Percentiles rank a stretch among this genome's conserved stretches.
Conservation (phyloP, 345 rosid genomes). For the Arabis hirsuta region DNA sequence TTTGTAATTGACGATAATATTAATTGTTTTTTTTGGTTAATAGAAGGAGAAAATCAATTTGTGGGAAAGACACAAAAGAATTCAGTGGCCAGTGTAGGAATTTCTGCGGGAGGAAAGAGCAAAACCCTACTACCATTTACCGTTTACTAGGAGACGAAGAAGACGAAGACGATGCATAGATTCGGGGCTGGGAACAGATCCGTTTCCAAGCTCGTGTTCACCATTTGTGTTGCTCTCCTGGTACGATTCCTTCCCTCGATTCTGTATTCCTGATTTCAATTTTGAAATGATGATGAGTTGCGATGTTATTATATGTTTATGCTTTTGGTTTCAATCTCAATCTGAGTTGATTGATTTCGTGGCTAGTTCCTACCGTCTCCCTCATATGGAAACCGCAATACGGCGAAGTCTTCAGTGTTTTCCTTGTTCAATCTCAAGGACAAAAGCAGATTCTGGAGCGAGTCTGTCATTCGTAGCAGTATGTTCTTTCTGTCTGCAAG, state of each 20-base stretch:
- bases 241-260: constrained; percentile 36
- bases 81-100: constrained; percentile 32
- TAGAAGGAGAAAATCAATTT: constrained; percentile 10
- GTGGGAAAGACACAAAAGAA: neutral
- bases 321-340: constrained; percentile 23
- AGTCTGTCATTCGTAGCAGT: constrained; percentile 76
- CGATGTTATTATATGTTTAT: constrained; percentile 8
- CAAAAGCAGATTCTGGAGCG: constrained; percentile 92
- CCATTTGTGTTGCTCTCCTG: constrained; percentile 37
- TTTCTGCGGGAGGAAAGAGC: constrained; percentile 22
- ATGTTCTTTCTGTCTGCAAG: constrained; percentile 22
- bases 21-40: neutral
- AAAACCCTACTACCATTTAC: constrained; percentile 42
- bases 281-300: constrained; percentile 20
- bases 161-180: constrained; percentile 36
- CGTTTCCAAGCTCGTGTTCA: constrained; percentile 40
- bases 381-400: constrained; percentile 48
- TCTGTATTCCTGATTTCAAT: neutral
- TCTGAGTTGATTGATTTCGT: constrained; percentile 34
- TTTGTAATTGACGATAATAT: too few species aligned
- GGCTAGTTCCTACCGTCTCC: constrained; percentile 49
- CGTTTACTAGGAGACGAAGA: constrained; percentile 30
- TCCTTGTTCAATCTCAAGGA: constrained; percentile 90
- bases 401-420: constrained; percentile 66
- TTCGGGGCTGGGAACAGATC: constrained; percentile 42